These are phyloP conservation scores for Xylariales sp. DNA, from an alignment of 2,329 filamentous ascomycete species.

Conservation along the genomic window DNA sequence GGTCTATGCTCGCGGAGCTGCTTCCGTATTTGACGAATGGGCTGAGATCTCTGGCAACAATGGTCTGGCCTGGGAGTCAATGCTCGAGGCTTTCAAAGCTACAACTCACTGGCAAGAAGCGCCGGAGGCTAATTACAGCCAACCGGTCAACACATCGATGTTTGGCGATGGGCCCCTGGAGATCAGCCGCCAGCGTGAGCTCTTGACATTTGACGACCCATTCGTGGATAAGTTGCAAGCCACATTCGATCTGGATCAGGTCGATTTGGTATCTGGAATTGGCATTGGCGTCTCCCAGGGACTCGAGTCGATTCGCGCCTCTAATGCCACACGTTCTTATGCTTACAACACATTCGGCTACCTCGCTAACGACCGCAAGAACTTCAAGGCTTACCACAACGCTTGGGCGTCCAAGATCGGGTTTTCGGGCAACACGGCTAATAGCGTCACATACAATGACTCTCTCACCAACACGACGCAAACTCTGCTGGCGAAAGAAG, in stretches of 20 bases:
- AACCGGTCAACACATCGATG: not conserved
- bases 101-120: not conserved
- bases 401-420: slow-evolving; percentile 29
- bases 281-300: slow-evolving; percentile 16
- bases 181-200: not conserved
- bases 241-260: not conserved
- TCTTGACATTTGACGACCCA: not conserved
- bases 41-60: slow-evolving; percentile 9
- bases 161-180: slow-evolving; percentile 1
- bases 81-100: slow-evolving; percentile 1
- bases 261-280: slow-evolving; percentile 12
- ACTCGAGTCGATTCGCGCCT: slow-evolving; percentile 9
- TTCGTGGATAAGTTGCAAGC: not conserved
- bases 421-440: slow-evolving; percentile 27
- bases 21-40: slow-evolving; percentile 13
- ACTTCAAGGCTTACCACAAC: slow-evolving; percentile 14
- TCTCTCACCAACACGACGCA: slow-evolving; percentile 23
- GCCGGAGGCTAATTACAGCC: too few relatives aligned
- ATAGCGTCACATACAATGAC: slow-evolving; percentile 29
- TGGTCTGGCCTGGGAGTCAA: not conserved
- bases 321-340: slow-evolving; percentile 16
- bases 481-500: slow-evolving; percentile 26
- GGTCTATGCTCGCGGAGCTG: slow-evolving; percentile 16
- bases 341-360: slow-evolving; percentile 15
- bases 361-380: slow-evolving; percentile 7